Evolutionary conservation across 768 basidiomycete genomes (phyloP).

Genomic region (Hericium rajendrae): DNA sequence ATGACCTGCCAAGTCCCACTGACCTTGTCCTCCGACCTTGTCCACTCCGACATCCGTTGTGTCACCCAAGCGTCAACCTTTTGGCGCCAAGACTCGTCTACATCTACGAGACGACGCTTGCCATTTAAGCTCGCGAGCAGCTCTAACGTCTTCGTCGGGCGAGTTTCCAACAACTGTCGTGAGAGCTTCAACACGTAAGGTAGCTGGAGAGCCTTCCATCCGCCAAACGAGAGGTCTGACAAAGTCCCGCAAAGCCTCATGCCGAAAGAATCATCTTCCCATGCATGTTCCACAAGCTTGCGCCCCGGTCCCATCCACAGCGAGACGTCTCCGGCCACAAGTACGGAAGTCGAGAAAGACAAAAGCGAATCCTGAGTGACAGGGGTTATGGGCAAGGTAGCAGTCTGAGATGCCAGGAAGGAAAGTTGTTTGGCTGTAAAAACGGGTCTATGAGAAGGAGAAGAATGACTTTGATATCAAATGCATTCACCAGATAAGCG

Average conservation of each 20-base stretch:
- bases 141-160: constrained; percentile 34
- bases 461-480: no score
- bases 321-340: constrained; percentile 34
- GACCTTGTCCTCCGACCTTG: constrained; percentile 31
- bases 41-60: constrained; percentile 33
- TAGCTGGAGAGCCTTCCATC: constrained; percentile 63
- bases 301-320: constrained; percentile 35
- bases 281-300: constrained; percentile 43
- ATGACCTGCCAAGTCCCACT: constrained; percentile 5
- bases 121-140: constrained; percentile 41
- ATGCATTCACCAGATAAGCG: constrained; percentile 46
- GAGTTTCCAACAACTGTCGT: constrained; percentile 32
- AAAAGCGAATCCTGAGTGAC: constrained; percentile 24
- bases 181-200: constrained; percentile 49
- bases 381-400: constrained; percentile 19
- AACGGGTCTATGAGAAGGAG: background rate
- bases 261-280: constrained; percentile 33
- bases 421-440: constrained; percentile 27
- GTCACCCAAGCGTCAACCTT: constrained; percentile 42
- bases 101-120: constrained; percentile 42
- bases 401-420: constrained; percentile 24
- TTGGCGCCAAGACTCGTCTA: constrained; percentile 51
- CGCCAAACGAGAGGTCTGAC: constrained; percentile 60
- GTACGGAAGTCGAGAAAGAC: constrained; percentile 24
- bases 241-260: constrained; percentile 50